phyloP scores from a whole-genome alignment of 2,329 filamentous ascomycete genomes.

The Colletotrichum neosansevieriae region DNA sequence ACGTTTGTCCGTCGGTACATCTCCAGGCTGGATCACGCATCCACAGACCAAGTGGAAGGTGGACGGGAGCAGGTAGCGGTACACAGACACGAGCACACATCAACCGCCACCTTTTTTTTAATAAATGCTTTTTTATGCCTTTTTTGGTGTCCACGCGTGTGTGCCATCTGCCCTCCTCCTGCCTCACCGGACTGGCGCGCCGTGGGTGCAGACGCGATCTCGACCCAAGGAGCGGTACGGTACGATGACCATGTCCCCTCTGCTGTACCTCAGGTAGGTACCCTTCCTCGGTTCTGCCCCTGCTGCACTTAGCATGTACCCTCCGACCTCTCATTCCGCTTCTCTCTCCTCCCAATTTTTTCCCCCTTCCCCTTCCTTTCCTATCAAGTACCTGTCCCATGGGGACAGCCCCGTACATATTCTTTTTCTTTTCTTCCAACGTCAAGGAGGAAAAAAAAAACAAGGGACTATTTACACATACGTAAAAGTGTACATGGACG shows the following conservation, averaged over 20 bases:
- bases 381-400: slow-evolving; percentile 27
- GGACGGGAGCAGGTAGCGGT: slow-evolving; percentile 15
- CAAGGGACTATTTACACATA: slow-evolving; percentile 28
- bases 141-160: slow-evolving; percentile 12
- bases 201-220: slow-evolving; percentile 33
- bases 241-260: slow-evolving; percentile 17
- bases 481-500: slow-evolving; percentile 1
- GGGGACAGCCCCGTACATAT: slow-evolving; percentile 21
- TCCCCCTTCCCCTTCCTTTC: slow-evolving; percentile 3
- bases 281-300: slow-evolving; percentile 32
- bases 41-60: slow-evolving; percentile 25
- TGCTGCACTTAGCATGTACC: slow-evolving; percentile 33
- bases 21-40: slow-evolving; percentile 9
- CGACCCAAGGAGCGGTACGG: slow-evolving; percentile 20
- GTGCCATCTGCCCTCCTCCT: slow-evolving; percentile 11
- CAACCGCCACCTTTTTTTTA: slow-evolving; percentile 1
- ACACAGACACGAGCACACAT: slow-evolving; percentile 12
- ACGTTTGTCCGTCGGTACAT: slow-evolving; percentile 6
- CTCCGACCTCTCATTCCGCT: slow-evolving; percentile 34
- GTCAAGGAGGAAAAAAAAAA: slow-evolving; percentile 30
- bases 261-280: slow-evolving; percentile 22
- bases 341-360: slow-evolving; percentile 4
- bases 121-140: neutral
- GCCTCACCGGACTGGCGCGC: slow-evolving; percentile 33
- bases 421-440: slow-evolving; percentile 4